A percentile compares a stretch with the other conserved stretches of the same genome.
Conservation (phyloP, 1,284 basidiomycete genomes). For the Fomitopsis schrenkii region DNA sequence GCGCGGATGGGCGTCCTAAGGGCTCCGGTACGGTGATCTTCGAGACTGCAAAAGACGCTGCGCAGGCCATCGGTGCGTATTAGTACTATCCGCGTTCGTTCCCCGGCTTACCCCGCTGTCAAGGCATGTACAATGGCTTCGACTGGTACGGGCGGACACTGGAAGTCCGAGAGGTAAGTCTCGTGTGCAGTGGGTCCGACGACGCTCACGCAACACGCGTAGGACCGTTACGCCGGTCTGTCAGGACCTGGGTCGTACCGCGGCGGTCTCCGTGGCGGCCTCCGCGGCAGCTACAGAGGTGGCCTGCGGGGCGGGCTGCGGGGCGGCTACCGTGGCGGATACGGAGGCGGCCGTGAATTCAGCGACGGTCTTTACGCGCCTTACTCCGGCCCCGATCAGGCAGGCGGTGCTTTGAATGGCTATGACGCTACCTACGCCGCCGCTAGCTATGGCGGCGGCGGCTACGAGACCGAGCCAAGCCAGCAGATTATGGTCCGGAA, state of each 20-base stretch:
- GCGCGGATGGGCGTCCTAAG: conserved; percentile 88
- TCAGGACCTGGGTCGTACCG: conserved; percentile 64
- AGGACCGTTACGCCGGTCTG: conserved; percentile 88
- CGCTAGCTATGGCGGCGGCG: conserved; percentile 24
- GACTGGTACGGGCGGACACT: conserved; percentile 92
- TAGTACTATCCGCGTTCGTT: background rate
- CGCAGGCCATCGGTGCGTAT: conserved; percentile 81
- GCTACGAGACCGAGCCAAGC: conserved; percentile 70
- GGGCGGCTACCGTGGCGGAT: conserved; percentile 42
- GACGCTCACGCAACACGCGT: conserved; percentile 3
- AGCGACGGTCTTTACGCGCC: conserved; percentile 79
- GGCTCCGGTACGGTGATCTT: conserved; percentile 96
- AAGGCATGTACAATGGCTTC: conserved; percentile 91
- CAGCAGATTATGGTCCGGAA: conserved; percentile 98
- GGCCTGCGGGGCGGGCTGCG: conserved; percentile 61
- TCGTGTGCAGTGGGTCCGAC: background rate
- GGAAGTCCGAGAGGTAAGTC: conserved; percentile 84
- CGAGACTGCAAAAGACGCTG: conserved; percentile 86
- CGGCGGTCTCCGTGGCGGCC: conserved; percentile 54
- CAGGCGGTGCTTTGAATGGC: conserved; percentile 44
- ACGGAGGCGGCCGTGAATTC: conserved; percentile 33
- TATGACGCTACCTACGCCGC: conserved; percentile 34
- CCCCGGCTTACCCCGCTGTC: conserved; percentile 2
- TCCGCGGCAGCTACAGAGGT: conserved; percentile 45
- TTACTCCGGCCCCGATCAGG: conserved; percentile 75